These are phyloP conservation scores for Biscogniauxia mediterranea DNA, from an alignment of 2,329 filamentous ascomycete genomes.

Conservation along the genomic window DNA sequence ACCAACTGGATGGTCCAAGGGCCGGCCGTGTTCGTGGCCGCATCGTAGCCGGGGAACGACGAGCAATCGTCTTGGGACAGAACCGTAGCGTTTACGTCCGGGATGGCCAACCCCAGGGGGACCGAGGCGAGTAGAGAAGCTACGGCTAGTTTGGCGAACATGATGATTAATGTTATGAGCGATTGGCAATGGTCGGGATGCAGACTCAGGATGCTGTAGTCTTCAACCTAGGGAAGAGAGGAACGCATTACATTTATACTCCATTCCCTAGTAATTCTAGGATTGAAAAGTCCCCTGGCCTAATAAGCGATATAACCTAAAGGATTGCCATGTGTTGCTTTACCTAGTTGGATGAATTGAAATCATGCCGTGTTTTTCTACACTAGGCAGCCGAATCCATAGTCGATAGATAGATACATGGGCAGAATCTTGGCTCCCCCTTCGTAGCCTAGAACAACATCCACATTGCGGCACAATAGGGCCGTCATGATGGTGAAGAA, in stretches of 20 bases:
- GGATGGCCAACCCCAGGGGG: slow-evolving; percentile 15
- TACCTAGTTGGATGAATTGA: background rate
- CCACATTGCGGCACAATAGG: background rate
- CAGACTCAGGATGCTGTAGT: background rate
- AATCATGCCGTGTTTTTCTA: background rate
- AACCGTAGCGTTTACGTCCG: slow-evolving; percentile 16
- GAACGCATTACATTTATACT: slow-evolving; percentile 6
- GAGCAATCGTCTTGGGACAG: slow-evolving; percentile 16
- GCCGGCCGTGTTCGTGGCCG: slow-evolving; percentile 16
- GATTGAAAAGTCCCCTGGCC: background rate
- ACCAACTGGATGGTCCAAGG: slow-evolving; percentile 19
- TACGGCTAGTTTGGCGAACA: slow-evolving; percentile 19
- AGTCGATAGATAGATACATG: background rate
- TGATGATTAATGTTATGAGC: slow-evolving; percentile 5
- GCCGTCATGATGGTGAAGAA: background rate
- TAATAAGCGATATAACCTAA: background rate
- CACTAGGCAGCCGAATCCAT: background rate
- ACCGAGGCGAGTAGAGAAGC: slow-evolving; percentile 15
- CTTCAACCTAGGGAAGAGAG: background rate
- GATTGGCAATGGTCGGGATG: background rate
- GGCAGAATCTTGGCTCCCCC: background rate
- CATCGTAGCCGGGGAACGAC: slow-evolving; percentile 18
- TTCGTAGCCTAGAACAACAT: background rate
- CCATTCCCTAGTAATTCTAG: background rate
- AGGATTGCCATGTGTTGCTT: background rate